A percentile compares a stretch with the other conserved stretches of the same genome.
phyloP scores from a whole-genome alignment of 1,284 basidiomycete species.

The Pseudozyma thailandica region DNA sequence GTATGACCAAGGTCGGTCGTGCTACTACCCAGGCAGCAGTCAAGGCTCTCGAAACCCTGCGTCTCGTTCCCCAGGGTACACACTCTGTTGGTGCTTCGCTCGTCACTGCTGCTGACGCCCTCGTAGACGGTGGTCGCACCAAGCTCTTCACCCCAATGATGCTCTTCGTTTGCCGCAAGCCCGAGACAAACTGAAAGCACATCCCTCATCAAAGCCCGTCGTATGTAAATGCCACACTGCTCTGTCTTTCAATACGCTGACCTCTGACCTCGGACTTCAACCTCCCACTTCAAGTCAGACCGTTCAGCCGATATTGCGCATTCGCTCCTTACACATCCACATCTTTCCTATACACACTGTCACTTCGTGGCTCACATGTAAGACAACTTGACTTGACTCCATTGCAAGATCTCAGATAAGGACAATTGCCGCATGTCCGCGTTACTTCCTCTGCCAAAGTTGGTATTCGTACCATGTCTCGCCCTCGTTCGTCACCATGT shows the following conservation, averaged over 20 bases:
- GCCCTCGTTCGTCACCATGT: conserved; percentile 35
- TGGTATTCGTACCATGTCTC: conserved; percentile 43
- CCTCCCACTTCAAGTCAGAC: neutral
- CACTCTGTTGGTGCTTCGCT: conserved; percentile 88
- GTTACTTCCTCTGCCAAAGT: conserved; percentile 35
- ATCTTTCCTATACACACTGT: conserved; percentile 10
- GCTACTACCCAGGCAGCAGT: conserved; percentile 85
- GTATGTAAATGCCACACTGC: neutral
- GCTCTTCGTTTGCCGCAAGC: conserved; percentile 51
- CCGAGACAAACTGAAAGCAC: conserved; percentile 20
- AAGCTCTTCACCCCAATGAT: conserved; percentile 75
- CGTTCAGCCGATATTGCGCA: neutral
- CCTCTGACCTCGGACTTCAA: too few relatives aligned
- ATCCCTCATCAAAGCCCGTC: neutral
- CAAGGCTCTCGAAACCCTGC: conserved; percentile 80
- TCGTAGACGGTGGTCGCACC: conserved; percentile 84
- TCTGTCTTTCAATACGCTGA: too few relatives aligned
- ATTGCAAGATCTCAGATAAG: neutral
- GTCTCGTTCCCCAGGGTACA: conserved; percentile 91
- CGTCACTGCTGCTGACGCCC: conserved; percentile 81
- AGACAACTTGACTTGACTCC: conserved; percentile 1
- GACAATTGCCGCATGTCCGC: neutral
- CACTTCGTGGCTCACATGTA: conserved; percentile 20
- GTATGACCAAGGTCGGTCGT: conserved; percentile 86
- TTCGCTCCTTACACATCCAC: neutral